Evolutionary conservation across 2,329 filamentous ascomycete genomes (phyloP), one percentile per base, ranked within the genome.

Genomic region (Colletotrichum tropicale): DNA sequence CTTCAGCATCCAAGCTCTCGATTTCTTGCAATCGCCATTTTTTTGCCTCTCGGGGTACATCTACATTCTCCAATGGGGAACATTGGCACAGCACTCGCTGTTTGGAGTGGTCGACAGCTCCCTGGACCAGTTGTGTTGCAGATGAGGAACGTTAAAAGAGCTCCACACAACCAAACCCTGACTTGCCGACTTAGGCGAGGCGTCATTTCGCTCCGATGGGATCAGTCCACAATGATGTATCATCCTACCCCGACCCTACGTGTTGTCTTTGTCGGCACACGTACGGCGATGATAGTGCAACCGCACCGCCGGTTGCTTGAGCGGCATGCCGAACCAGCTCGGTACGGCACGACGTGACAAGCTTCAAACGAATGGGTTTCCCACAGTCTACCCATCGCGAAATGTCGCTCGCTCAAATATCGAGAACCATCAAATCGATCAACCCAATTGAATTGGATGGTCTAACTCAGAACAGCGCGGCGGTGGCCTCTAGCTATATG

Each of bases 151-250:
- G 66, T 75, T 70, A n/a, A 65, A 66, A n/a, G 48, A 60, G 71
- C 65, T 36, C 75, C 75, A 76, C 71, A 58, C 24, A 24, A 21
- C 62, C 72, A 52, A 26, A 34, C 75, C 55, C 75, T 75, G 56
- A 71, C 72, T 77, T 77, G 75, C 75, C 68, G 75, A 71, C 64
- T 68, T 64, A 65, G 72, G 67, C 67, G 68, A 77, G 72, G 77
- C 72, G 69, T 78, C 75, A 77, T 77, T 55, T 78, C 65, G 74
- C 71, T 74, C 77, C 77, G 32, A 70, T 32, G 32, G 68, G 55
- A 77, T 78, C 77, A 78, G 77, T 77, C 77, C 77, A 78, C 76
- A 73, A 74, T 66, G 67, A 76, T 74, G 70, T 74, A 71, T 60
- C 58, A 32, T 32, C 30, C 64, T 70, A 76, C 70, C 70, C 66